phyloP scores from a whole-genome alignment of 1,284 basidiomycete species.

The Pseudozyma sp. region DNA sequence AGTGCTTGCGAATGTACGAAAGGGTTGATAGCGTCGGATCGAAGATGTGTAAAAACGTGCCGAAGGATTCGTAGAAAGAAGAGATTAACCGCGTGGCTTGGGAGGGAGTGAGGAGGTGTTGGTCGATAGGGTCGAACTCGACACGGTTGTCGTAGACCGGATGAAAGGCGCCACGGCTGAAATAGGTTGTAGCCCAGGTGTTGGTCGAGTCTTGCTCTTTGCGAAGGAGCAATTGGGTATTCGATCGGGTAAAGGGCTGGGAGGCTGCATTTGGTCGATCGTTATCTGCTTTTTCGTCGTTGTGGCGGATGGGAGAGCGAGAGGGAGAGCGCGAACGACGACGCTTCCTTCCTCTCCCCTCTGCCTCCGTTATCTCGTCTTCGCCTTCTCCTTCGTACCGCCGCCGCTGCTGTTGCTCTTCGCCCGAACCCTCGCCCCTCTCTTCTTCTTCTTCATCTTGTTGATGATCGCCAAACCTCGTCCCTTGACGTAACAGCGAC shows the following conservation, averaged over 20 bases:
- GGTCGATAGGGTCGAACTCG: conserved; percentile 46
- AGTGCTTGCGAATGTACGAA: conserved; percentile 48
- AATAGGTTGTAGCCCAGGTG: conserved; percentile 44
- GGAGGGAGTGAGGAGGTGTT: conserved; percentile 20
- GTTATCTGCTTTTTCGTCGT: background rate
- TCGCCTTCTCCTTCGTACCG: too few relatives aligned
- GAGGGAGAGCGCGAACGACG: conserved; percentile 8
- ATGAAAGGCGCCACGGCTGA: conserved; percentile 49
- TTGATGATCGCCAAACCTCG: too few relatives aligned
- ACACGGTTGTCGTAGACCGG: conserved; percentile 46
- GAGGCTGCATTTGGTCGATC: too few relatives aligned
- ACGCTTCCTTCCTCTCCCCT: conserved; percentile 1
- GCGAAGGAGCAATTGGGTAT: background rate
- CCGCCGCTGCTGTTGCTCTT: too few relatives aligned
- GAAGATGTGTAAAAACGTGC: conserved; percentile 51
- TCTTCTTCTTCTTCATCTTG: too few relatives aligned
- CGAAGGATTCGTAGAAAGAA: conserved; percentile 33
- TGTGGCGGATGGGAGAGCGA: background rate
- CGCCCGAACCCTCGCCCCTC: too few relatives aligned
- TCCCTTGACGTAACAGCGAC: too few relatives aligned
- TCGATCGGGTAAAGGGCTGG: too few relatives aligned
- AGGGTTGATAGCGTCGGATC: conserved; percentile 46
- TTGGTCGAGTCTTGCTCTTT: background rate
- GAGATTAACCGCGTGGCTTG: conserved; percentile 31
- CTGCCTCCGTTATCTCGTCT: background rate